Evolutionary conservation across 1,284 basidiomycete species (phyloP), one percentile per base, ranked within the genome.

Genomic region (Sanghuangporus baumii): DNA sequence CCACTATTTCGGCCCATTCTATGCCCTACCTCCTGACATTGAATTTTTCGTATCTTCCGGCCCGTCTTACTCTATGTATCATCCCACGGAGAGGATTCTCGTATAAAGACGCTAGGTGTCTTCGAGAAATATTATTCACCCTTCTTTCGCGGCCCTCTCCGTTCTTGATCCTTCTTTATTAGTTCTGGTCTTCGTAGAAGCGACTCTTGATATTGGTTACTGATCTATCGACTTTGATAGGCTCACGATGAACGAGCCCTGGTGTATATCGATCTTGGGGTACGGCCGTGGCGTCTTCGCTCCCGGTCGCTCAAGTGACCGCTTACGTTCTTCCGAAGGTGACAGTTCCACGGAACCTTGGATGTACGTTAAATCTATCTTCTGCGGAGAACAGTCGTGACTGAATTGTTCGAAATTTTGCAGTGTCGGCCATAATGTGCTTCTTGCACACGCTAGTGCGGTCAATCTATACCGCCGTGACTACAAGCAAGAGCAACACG

Each of bases 221-320:
- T 46, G 16, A 48, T 55, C 41, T 56, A 34, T 47, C 31, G 36
- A 41, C 18, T 57, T 46, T 54, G 23, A 20, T 54, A 86, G 85
- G 85, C 75, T 87, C 52, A 88, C 85, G 0, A 74, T 88, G 72
- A 91, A 91, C 71, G 88, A 91, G 75, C 88, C 87, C 0, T 90
- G 85, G 86, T 86, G 84, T 67, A 77, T 87, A 60, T 80, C 88
- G n/a, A 78, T 85, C 55, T 79, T 88, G 38, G 89, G 89, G 2
- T 86, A 88, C 68, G 84, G 82, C 31, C 77, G 81, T 48, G 87
- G 85, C 31, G 77, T 82, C 2, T 87, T 87, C 67, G 86, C 87
- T 0, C 86, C 86, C n/a, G 86, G 88, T 31, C 79, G 86, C 61
- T 84, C 83, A 60, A 87, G 83, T 70, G 79, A 88, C 71, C 79